These are phyloP conservation scores for Auricularia auricula-judae DNA, from an alignment of 768 basidiomycete genomes.

Conservation along the genomic window DNA sequence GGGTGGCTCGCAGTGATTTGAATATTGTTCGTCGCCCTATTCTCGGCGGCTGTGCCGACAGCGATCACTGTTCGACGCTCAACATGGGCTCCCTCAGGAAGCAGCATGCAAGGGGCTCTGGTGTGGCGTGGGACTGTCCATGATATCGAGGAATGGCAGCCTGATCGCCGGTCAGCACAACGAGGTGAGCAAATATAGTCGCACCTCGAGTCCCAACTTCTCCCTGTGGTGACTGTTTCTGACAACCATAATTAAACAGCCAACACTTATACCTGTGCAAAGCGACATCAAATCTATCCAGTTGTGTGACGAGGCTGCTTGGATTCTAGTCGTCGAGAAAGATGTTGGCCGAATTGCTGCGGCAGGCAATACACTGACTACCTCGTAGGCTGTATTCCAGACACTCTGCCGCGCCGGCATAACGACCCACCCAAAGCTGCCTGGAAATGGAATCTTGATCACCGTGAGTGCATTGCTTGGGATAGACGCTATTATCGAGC, in stretches of 20 bases:
- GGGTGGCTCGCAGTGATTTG: constrained; percentile 60
- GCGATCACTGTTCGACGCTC: constrained; percentile 4
- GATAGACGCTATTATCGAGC: not conserved
- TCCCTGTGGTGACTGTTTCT: not conserved
- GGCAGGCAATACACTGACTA: not conserved
- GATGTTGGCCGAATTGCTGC: constrained; percentile 41
- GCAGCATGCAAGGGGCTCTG: constrained; percentile 86
- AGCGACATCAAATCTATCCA: constrained; percentile 59
- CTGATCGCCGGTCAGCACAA: constrained; percentile 37
- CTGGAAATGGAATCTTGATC: constrained; percentile 62
- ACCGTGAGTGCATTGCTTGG: constrained; percentile 38
- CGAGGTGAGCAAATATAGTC: constrained; percentile 32
- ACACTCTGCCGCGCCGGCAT: constrained; percentile 57
- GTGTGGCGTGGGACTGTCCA: constrained; percentile 50
- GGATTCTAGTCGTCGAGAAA: constrained; percentile 89
- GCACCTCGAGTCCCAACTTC: not conserved
- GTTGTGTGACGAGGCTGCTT: constrained; percentile 43
- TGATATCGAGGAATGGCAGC: constrained; percentile 50
- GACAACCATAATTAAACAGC: constrained; percentile 29
- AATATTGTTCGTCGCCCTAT: constrained; percentile 48
- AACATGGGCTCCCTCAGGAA: constrained; percentile 34
- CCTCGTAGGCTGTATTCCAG: constrained; percentile 83
- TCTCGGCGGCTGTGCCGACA: constrained; percentile 1
- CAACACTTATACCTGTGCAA: constrained; percentile 62
- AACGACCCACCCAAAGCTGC: constrained; percentile 34